Percentiles rank a stretch among this genome's conserved stretches.
phyloP scores from a whole-genome alignment of 2,329 filamentous ascomycete genomes.

The Fusarium miscanthi region DNA sequence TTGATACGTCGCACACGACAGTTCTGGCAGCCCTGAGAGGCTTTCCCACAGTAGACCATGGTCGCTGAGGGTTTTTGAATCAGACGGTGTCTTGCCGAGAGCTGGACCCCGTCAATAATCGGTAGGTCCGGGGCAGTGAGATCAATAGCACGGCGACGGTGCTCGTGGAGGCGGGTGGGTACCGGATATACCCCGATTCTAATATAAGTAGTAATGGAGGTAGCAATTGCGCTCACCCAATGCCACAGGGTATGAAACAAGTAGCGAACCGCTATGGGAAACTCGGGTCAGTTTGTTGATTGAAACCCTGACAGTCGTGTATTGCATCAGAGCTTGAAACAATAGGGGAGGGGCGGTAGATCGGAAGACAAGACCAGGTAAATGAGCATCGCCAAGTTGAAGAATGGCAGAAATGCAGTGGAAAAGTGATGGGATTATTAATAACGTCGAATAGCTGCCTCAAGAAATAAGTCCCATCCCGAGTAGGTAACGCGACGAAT shows the following conservation, averaged over 20 bases:
- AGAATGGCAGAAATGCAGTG: neutral
- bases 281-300: conserved; percentile 7
- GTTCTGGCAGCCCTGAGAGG: conserved; percentile 65
- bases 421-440: neutral
- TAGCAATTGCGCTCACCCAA: neutral
- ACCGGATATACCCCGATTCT: neutral
- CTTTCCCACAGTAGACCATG: conserved; percentile 69
- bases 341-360: conserved; percentile 28
- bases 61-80: conserved; percentile 2
- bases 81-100: conserved; percentile 14
- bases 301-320: neutral
- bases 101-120: conserved; percentile 21
- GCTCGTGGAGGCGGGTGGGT: conserved; percentile 10
- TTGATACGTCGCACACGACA: conserved; percentile 67
- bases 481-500: conserved; percentile 29
- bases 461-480: conserved; percentile 39
- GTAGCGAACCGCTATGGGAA: neutral
- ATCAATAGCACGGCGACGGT: conserved; percentile 6
- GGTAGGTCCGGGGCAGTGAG: conserved; percentile 12
- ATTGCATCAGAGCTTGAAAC: conserved; percentile 12
- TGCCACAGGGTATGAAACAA: neutral
- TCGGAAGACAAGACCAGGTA: conserved; percentile 4
- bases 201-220: conserved; percentile 6
- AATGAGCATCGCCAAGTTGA: conserved; percentile 10
- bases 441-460: conserved; percentile 14